Percentiles rank a stretch among this genome's conserved stretches.
Evolutionary conservation across 2,329 filamentous ascomycete genomes (phyloP).

Genomic region (Aspergillus puulaauensis): DNA sequence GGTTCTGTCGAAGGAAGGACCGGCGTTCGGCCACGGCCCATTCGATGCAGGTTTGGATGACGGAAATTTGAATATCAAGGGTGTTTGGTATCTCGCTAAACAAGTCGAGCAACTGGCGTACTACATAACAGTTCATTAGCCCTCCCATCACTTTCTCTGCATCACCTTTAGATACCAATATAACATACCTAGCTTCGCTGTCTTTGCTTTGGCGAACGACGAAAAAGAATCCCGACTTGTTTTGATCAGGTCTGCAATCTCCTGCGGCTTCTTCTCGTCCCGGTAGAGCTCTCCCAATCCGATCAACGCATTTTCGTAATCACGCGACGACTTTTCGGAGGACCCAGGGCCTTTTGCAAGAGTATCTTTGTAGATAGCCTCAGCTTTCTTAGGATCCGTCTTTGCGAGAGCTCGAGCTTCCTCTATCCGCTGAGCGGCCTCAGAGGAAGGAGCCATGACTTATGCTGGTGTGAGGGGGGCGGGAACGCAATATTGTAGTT

Average conservation of each 20-base stretch:
- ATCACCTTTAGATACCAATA: neutral
- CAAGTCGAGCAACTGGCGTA: conserved; percentile 93
- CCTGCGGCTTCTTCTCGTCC: conserved; percentile 74
- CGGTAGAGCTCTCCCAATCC: conserved; percentile 89
- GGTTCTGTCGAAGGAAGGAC: conserved; percentile 94
- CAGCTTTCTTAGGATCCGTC: conserved; percentile 78
- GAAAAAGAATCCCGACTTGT: conserved; percentile 89
- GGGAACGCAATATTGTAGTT: conserved; percentile 5
- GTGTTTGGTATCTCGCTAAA: conserved; percentile 93
- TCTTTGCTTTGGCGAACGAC: conserved; percentile 98
- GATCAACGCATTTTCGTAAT: conserved; percentile 88
- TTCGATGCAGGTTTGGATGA: conserved; percentile 99
- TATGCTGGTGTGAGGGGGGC: conserved; percentile 11
- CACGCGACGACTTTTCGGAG: conserved; percentile 81
- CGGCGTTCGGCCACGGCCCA: conserved; percentile 95
- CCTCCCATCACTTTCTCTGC: neutral
- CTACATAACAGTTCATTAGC: conserved; percentile 47
- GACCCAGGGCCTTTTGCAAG: conserved; percentile 80
- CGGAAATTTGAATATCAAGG: conserved; percentile 87
- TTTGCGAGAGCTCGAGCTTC: conserved; percentile 85
- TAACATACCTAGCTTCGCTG: conserved; percentile 84
- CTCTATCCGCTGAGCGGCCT: conserved; percentile 68
- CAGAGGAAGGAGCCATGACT: conserved; percentile 50
- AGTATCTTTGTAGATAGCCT: conserved; percentile 85
- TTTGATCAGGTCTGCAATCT: conserved; percentile 85